phyloP scores from a whole-genome alignment of 495 filamentous ascomycete genomes.

The Annulohypoxylon bovei region DNA sequence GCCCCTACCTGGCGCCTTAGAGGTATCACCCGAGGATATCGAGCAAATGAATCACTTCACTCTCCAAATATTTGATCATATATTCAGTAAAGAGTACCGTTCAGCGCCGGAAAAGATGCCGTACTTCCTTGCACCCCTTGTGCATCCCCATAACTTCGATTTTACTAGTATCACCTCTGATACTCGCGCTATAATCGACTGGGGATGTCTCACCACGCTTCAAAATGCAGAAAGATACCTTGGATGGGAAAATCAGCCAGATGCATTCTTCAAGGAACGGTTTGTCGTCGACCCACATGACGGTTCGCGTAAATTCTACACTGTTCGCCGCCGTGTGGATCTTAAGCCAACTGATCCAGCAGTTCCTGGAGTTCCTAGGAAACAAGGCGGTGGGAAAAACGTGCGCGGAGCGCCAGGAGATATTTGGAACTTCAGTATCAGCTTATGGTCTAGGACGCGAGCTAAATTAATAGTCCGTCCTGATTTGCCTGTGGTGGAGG shows the following conservation, averaged over 20 bases:
- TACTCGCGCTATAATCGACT: constrained; percentile 67
- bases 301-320: constrained; percentile 72
- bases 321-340: constrained; percentile 52
- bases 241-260: constrained; percentile 64
- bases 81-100: constrained; percentile 89
- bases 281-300: constrained; percentile 80
- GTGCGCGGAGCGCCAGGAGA: constrained; percentile 33
- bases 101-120: constrained; percentile 70
- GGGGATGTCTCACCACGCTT: constrained; percentile 65
- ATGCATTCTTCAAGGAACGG: constrained; percentile 67
- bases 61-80: constrained; percentile 78
- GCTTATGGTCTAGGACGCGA: constrained; percentile 51
- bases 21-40: constrained; percentile 54
- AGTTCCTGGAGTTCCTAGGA: constrained; percentile 46
- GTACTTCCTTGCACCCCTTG: constrained; percentile 83
- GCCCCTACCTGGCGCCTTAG: constrained; percentile 50
- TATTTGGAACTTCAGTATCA: constrained; percentile 58
- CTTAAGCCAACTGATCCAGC: constrained; percentile 57
- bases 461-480: constrained; percentile 53
- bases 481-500: constrained; percentile 81
- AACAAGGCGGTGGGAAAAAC: constrained; percentile 39
- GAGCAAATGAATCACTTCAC: constrained; percentile 73
- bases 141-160: constrained; percentile 41
- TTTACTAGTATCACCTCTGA: constrained; percentile 31
- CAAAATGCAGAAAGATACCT: constrained; percentile 23